Evolutionary conservation across 2,329 filamentous ascomycete species (phyloP).

Genomic region (Proliferodiscus dingleyae): DNA sequence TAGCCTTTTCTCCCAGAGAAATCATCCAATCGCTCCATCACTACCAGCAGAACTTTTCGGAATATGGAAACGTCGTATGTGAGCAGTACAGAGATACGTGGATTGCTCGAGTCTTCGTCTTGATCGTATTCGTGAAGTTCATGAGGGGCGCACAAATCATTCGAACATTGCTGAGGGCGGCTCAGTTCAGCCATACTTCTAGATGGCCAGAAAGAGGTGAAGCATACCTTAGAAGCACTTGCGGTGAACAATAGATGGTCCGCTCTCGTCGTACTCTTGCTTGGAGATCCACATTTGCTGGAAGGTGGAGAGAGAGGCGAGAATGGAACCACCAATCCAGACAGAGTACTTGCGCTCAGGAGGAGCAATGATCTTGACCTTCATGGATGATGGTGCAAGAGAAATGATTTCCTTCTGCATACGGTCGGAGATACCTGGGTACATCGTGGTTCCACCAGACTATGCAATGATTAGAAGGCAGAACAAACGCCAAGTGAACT

Average conservation of each 20-base stretch:
- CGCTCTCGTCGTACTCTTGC: conserved; percentile 99
- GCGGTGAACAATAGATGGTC: conserved; percentile 98
- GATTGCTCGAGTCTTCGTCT: conserved; percentile 28
- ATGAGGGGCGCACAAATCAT: conserved; percentile 29
- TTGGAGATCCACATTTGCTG: conserved; percentile 99
- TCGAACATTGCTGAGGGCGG: conserved; percentile 15
- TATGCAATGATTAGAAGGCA: conserved; percentile 36
- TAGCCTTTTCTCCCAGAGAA: conserved; percentile 25
- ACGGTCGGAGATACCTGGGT: conserved; percentile 99
- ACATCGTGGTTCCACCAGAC: conserved; percentile 99
- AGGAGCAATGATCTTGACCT: conserved; percentile 99
- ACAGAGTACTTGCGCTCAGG: conserved; percentile 99
- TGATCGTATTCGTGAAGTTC: conserved; percentile 32
- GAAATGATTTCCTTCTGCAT: conserved; percentile 99
- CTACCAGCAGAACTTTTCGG: conserved; percentile 32
- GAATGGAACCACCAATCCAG: conserved; percentile 99
- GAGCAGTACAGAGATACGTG: conserved; percentile 26
- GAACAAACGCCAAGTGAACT: conserved; percentile 5
- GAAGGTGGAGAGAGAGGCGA: conserved; percentile 99
- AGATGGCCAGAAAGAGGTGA: neutral
- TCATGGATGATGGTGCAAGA: conserved; percentile 99
- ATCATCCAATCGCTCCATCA: conserved; percentile 30
- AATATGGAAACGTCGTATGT: conserved; percentile 29
- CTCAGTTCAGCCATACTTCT: neutral
- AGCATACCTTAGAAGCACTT: conserved; percentile 98